These are phyloP conservation scores for Heliamphora pulchella DNA, from an alignment of 179 eudicot genomes.

Conservation along the genomic window DNA sequence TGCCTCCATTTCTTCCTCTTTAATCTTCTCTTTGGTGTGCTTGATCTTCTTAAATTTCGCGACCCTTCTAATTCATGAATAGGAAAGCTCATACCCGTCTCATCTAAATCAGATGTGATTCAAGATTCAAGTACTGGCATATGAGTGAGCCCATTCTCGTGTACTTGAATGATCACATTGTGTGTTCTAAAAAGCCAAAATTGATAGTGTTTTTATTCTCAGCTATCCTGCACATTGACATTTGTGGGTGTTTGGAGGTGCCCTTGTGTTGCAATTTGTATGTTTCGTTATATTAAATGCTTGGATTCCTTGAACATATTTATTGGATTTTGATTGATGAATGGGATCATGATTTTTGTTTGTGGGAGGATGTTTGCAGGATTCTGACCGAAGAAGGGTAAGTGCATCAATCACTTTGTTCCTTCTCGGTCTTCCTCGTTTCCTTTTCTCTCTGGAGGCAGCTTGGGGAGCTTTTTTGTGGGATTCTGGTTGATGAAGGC, in stretches of 20 bases:
- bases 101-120: neutral
- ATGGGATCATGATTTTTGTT: neutral
- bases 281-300: neutral
- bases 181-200: neutral
- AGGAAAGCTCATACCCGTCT: neutral
- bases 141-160: neutral
- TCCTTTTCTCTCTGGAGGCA: neutral
- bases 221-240: neutral
- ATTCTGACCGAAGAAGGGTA: too few species aligned
- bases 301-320: neutral
- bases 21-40: neutral
- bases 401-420: neutral
- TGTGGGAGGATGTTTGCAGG: neutral
- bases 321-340: neutral
- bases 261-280: too few species aligned
- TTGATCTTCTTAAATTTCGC: neutral
- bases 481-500: neutral
- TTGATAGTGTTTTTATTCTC: neutral
- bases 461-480: neutral
- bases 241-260: neutral
- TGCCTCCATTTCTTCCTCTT: neutral
- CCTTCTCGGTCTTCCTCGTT: neutral
- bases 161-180: neutral
- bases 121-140: neutral
- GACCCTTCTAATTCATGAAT: neutral